Base-by-base conservation (phyloP, 2,329 filamentous ascomycete species). In the Ophiocordyceps camponoti-saundersi region DNA sequence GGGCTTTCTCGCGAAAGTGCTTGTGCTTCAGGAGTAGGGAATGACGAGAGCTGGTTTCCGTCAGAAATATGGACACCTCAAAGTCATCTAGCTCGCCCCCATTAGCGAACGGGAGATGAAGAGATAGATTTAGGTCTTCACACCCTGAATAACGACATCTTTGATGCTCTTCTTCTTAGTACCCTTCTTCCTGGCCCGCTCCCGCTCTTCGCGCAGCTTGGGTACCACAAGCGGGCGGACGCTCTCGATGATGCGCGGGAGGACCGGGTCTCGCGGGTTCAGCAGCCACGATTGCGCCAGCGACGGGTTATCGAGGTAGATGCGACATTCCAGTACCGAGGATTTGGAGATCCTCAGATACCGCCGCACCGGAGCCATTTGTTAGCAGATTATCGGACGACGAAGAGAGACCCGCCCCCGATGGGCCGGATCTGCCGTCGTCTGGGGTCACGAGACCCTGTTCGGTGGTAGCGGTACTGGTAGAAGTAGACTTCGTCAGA, bases 301-400 rank as follows among this genome's bases (percentile, higher is more conserved):
- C 13, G 82, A 78, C 0, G 92, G 92, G 56, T 90, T 89, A 53
- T 96, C 90, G 44, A 95, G 79, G 64, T 96, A 96, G 54, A 98
- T 92, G 53, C 89, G 88, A 53, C 86, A 88, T 72, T 98, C 92
- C n/a, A 98, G 75, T 30, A 95, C 88, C 5, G 90, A 95, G 63
- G 87, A 85, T 60, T 90, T 89, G 47, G 85, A 90, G 55, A 96
- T 94, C 46, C 90, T 79, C 47, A 96, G 73, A 61, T 96, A 95
- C 56, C 89, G 79, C 49, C 89, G 80, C 44, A 95, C 78, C 12
- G 89, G 89, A 13, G 88, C 83, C 89, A 95, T 95, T 20, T 15
- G n/a, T 42, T 12, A 7, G 4, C 4, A 4, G 8, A 36, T 36
- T 26, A 5, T 26, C 23, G 4, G 23, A 26, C 23, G 23, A 26